phyloP scores from a whole-genome alignment of 768 basidiomycete species.

The Xerocomellus dryophilus region DNA sequence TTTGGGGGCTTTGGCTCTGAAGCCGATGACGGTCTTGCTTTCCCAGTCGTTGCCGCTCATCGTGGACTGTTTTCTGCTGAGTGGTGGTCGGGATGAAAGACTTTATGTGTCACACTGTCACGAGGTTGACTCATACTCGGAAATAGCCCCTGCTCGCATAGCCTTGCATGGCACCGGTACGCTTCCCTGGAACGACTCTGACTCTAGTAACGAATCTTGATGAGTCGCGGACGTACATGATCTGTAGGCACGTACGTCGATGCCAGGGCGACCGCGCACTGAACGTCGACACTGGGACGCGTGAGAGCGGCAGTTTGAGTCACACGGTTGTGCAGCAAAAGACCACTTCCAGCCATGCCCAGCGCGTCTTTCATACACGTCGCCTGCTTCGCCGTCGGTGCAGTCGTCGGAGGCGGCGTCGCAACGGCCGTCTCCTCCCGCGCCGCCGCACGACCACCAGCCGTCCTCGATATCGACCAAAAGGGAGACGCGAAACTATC shows the following conservation, averaged over 20 bases:
- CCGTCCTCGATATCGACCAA: conserved; percentile 46
- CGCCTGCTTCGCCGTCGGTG: conserved; percentile 80
- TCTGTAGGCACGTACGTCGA: too few species aligned
- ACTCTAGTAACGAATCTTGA: too few species aligned
- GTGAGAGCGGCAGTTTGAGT: not conserved
- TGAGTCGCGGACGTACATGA: too few species aligned
- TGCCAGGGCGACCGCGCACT: too few species aligned
- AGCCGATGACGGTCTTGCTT: conserved; percentile 67
- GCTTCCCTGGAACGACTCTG: too few species aligned
- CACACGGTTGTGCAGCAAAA: not conserved
- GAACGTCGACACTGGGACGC: too few species aligned
- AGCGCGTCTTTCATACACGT: conserved; percentile 52
- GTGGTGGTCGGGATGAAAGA: conserved; percentile 16
- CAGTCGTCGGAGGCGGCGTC: conserved; percentile 75
- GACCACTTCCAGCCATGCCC: conserved; percentile 43
- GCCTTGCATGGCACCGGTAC: too few species aligned
- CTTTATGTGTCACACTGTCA: conserved; percentile 3
- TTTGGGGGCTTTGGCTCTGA: conserved; percentile 58
- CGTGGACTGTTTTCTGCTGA: not conserved
- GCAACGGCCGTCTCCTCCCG: conserved; percentile 47
- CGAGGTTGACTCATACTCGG: not conserved
- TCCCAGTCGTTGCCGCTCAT: conserved; percentile 71
- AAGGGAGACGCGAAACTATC: conserved; percentile 44
- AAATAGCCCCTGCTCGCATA: too few species aligned
- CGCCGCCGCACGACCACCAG: conserved; percentile 16